Evolutionary conservation across 106 monocot species (phyloP).

Genomic region (Cymbidium sinense): DNA sequence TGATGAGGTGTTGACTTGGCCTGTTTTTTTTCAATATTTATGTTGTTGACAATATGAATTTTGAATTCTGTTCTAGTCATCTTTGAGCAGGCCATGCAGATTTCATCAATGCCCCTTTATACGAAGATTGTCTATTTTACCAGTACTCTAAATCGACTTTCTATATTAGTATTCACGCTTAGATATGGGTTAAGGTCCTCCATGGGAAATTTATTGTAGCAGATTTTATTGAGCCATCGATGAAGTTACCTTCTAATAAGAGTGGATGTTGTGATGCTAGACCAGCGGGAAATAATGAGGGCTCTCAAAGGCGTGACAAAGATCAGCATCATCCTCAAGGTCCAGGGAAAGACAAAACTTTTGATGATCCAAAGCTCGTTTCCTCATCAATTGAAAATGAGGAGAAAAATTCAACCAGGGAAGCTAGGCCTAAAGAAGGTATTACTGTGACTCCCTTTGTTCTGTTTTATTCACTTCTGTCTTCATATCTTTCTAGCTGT

Average conservation of each 20-base stretch:
- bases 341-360: neutral
- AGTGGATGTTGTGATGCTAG: slow-evolving; percentile 16
- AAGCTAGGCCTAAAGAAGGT: slow-evolving; percentile 93
- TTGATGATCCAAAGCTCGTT: slow-evolving; percentile 11
- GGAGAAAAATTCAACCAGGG: slow-evolving; percentile 30
- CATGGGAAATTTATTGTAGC: too few relatives aligned
- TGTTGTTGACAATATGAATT: too few relatives aligned
- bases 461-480: neutral
- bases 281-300: slow-evolving; percentile 16
- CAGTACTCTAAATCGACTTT: neutral
- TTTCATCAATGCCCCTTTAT: neutral
- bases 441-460: neutral
- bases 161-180: too few relatives aligned
- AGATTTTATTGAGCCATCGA: too few relatives aligned
- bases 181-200: too few relatives aligned
- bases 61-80: too few relatives aligned
- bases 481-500: neutral
- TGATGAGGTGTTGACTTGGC: neutral
- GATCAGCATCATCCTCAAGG: slow-evolving; percentile 5
- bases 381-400: slow-evolving; percentile 16
- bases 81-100: too few relatives aligned
- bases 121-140: neutral
- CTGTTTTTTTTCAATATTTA: too few relatives aligned
- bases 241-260: neutral
- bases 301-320: neutral